These are phyloP conservation scores for Termitomyces sp. DNA, from an alignment of 768 basidiomycete species.

Conservation along the genomic window DNA sequence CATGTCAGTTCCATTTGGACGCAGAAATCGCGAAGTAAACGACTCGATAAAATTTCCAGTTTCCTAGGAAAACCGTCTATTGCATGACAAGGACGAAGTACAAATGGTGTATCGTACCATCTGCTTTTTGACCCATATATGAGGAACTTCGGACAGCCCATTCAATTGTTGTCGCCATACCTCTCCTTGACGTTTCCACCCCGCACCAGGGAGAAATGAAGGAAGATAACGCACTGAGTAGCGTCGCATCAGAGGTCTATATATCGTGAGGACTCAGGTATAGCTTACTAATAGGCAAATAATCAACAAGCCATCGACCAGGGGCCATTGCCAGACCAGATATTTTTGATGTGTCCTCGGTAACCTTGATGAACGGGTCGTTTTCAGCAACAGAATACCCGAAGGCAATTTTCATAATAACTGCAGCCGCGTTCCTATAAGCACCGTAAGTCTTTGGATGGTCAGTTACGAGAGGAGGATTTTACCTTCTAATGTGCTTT, in stretches of 20 bases:
- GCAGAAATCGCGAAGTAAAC: slow-evolving; percentile 36
- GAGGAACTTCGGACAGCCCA: slow-evolving; percentile 31
- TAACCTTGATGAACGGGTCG: slow-evolving; percentile 33
- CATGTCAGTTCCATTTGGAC: slow-evolving; percentile 15
- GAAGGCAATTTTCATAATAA: slow-evolving; percentile 38
- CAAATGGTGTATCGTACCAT: slow-evolving; percentile 24
- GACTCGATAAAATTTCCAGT: slow-evolving; percentile 29
- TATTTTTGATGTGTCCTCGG: slow-evolving; percentile 33
- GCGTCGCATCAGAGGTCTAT: not conserved
- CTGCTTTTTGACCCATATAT: slow-evolving; percentile 39
- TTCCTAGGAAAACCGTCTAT: slow-evolving; percentile 17
- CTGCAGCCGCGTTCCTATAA: slow-evolving; percentile 28
- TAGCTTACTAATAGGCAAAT: slow-evolving; percentile 29
- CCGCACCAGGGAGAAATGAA: slow-evolving; percentile 40
- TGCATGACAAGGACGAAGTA: not conserved
- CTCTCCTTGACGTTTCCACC: slow-evolving; percentile 40
- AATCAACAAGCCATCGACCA: slow-evolving; percentile 40
- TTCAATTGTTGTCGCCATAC: slow-evolving; percentile 31
- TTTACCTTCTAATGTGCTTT: slow-evolving; percentile 33
- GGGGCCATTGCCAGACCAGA: slow-evolving; percentile 33
- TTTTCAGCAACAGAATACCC: slow-evolving; percentile 31
- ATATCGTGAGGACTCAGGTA: not conserved
- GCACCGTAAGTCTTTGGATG: not conserved
- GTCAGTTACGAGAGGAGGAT: not conserved
- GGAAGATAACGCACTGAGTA: slow-evolving; percentile 42